These are phyloP conservation scores for Carnegiea gigantea DNA, from an alignment of 179 eudicot genomes.

Conservation along the genomic window DNA sequence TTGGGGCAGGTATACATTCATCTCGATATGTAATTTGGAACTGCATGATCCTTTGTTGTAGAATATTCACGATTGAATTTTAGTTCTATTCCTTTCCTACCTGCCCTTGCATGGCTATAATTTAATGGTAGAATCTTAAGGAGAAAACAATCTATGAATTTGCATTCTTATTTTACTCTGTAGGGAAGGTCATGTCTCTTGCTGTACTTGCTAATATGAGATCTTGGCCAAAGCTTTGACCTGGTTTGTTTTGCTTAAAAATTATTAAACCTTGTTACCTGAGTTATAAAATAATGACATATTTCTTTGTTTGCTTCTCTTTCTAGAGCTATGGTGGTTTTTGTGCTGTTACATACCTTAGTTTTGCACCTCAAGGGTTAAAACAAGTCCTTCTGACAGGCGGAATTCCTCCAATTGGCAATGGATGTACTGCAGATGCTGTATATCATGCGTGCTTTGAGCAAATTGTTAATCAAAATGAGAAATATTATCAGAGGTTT, in stretches of 20 bases:
- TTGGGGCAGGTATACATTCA: conserved; percentile 72
- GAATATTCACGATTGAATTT: neutral
- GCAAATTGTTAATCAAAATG: conserved; percentile 63
- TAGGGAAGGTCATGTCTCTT: neutral
- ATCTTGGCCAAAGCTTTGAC: neutral
- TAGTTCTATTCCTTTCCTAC: too few species aligned
- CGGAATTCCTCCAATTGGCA: conserved; percentile 79
- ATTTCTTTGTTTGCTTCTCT: conserved; percentile 12
- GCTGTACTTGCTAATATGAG: neutral
- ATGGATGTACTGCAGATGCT: conserved; percentile 79
- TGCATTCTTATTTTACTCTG: too few species aligned
- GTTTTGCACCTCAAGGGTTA: conserved; percentile 95
- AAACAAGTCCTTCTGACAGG: conserved; percentile 88
- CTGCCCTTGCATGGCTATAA: too few species aligned
- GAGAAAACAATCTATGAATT: too few species aligned
- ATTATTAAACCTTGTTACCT: neutral
- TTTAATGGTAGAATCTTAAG: too few species aligned
- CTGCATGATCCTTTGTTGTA: neutral
- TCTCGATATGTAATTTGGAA: neutral
- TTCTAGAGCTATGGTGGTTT: conserved; percentile 94
- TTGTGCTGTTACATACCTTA: conserved; percentile 87
- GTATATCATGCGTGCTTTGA: conserved; percentile 74
- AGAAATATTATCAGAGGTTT: conserved; percentile 81
- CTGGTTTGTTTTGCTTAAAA: neutral
- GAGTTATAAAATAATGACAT: conserved; percentile 1